Evolutionary conservation across 352 stramenopile genomes (phyloP), one percentile per base, ranked within the genome.

Genomic region (Thalassiosira ordinaria): DNA sequence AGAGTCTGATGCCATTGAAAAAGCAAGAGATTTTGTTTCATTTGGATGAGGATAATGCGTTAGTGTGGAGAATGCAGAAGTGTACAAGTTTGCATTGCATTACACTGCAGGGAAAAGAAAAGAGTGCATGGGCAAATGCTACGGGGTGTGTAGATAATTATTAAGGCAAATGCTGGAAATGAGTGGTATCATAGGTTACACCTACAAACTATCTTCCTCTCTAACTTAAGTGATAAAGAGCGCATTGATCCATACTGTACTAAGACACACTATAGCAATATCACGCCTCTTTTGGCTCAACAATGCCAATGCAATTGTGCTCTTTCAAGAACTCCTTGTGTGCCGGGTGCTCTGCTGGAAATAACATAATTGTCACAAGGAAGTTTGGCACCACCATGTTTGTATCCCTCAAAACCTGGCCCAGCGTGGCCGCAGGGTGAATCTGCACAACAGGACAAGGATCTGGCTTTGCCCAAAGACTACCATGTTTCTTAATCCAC

Each of bases 361-460:
- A 93, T 37, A 95, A 24, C 7, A 88, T 73, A 22, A 95, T 80
- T 7, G 86, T 95, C 4, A 91, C 79, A 27, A 95, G 65, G 74
- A 95, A 95, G 69, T 93, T 94, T 9, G 88, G 79, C 6, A 92
- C 90, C n/a, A 95, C 83, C 74, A 92, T 88, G 24, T 85, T 70
- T n/a, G 44, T 55, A 82, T 93, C 64, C 37, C 55, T 57, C 44
- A 93, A 63, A 13, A 93, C 73, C 55, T 89, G 76, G 20, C 61
- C 41, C 24, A 95, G 70, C 18, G 68, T 90, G 51, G 80, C 75
- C 61, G 82, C 90, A 49, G 88, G 90, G 74, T 95, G 90, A 5
- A 95, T 76, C 59, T 89, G 74, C 11, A 93, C 74, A 6, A 93
- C 84, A 18, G 82, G 64, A 60, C 62, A 85, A 52, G 81, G 78